Evolutionary conservation across 2,329 filamentous ascomycete species (phyloP).

Genomic region (Curvularia hawaiiensis): DNA sequence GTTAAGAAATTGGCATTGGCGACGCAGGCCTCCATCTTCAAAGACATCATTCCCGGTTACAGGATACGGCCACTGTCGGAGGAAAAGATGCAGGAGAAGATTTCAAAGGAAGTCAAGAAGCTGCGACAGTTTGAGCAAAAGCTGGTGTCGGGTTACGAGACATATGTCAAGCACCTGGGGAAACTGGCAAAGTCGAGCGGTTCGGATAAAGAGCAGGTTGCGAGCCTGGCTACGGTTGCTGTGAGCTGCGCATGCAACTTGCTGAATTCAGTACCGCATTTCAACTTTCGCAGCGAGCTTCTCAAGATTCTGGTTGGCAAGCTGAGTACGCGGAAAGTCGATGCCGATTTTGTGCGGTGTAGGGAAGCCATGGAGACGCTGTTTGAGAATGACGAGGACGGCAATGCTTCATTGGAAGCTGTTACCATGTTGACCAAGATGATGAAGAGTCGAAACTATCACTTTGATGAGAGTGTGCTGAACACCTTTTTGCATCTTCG

Average conservation of each 20-base stretch:
- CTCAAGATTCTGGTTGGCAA: conserved; percentile 86
- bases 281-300: conserved; percentile 92
- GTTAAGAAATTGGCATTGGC: conserved; percentile 86
- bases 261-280: conserved; percentile 84
- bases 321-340: conserved; percentile 72
- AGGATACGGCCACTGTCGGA: conserved; percentile 83
- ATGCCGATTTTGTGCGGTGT: conserved; percentile 78
- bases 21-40: conserved; percentile 89
- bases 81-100: conserved; percentile 74
- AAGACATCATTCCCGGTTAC: conserved; percentile 95
- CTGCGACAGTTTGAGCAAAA: conserved; percentile 86
- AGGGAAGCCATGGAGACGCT: conserved; percentile 78
- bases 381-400: conserved; percentile 88
- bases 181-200: conserved; percentile 66
- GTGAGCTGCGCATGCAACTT: conserved; percentile 85
- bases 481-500: conserved; percentile 92
- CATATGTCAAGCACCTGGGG: conserved; percentile 78
- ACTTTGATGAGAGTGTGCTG: conserved; percentile 81
- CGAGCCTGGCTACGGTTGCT: conserved; percentile 70
- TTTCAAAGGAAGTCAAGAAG: conserved; percentile 89
- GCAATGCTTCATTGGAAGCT: conserved; percentile 83
- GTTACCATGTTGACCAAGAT: conserved; percentile 87
- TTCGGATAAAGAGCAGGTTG: conserved; percentile 45
- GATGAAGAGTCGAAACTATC: conserved; percentile 88
- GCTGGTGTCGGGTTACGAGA: conserved; percentile 82